Base-by-base conservation (phyloP, 345 rosid genomes). In the Sonneratia alba region DNA sequence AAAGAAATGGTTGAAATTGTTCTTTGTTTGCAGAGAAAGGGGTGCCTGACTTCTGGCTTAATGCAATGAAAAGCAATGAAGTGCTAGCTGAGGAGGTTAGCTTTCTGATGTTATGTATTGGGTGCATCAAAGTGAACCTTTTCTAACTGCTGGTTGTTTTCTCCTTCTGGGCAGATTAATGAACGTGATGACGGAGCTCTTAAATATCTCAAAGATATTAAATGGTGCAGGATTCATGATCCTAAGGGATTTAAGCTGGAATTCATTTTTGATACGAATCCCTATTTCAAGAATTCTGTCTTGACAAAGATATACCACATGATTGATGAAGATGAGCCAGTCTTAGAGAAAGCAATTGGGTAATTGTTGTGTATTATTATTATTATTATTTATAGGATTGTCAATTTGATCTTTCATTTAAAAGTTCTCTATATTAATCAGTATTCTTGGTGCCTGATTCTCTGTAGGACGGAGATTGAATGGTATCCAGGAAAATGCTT, bases 181-280 rank as follows among this genome's bases (percentile, higher is more conserved):
- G 99, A 95, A 82, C 84, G 92, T 48, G 99, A 95, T 77, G 98
- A 95, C 82, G 97, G 85, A 36, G 98, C 98, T 74, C 92, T 95
- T 45, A 86, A 85, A 75, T 91, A 78, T 81, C 86, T 96, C 45
- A 89, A 87, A 71, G 94, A 96, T 77, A 92, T 95, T 48, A 96
- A 89, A 84, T 92, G 96, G 94, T 77, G 70, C 43, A 86, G 94
- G 73, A 83, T 89, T 55, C 90, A 86, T 68, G 94, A 92, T 14
- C 96, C 94, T 47, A 96, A 96, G 77, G 98, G 99, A 59, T 96
- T 92, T 84, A 96, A 96, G 83, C 91, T 96, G 51, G 99, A 96
- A 73, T 96, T 96, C 77, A 81, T 77, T 80, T 96, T 96, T 75
- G 96, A 88, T 36, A 71, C 92, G 47, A 96, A 96, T 76, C 98